Base-by-base conservation (phyloP, 805 yeast genomes). In the Candida maris region DNA sequence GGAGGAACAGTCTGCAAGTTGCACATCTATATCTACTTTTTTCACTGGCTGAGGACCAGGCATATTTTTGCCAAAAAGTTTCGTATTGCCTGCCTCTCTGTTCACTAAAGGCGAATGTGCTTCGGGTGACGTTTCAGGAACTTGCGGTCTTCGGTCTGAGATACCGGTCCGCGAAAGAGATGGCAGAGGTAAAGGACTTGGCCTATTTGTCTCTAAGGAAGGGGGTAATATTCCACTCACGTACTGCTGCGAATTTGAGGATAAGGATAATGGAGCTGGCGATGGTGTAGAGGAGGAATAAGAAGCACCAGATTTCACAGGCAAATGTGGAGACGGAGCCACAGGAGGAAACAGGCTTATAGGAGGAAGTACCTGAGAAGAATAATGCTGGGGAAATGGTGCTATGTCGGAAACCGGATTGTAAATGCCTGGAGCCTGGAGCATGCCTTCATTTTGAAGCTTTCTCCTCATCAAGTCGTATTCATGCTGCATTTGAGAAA, bases 401-500 rank as follows among this genome's bases (percentile, higher is more conserved):
- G 8, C 10, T 21, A 12, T 9, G 8, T 21, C 10, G 8, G 8
- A 12, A 21, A 12, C 10, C 8, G 12, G 8, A 12, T 21, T 21
- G 10, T 9, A 14, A 26, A 14, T 9, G 12, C 16, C 16, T 14
- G 9, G 29, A 7, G 15, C 21, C 6, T 19, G 21, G 8, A 28
- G 12, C 10, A 28, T 9, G 8, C 31, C 20, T 10, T 37, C 39
- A 3, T 32, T 25, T 19, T 28, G 49, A 30, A 49, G 35, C 34
- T 39, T 56, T 37, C 43, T 70, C 52, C 73, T 71, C 49, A 83
- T 74, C 35, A 86, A 62, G 48, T 81, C 88, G 39, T 75, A 74
- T 57, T 89, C 95, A 47, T 72, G 75, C 54, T 89, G 97, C 36
- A 91, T 68, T 46, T 79, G 83, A n/a, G 84, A 87, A 29, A 83